A percentile compares a stretch with the other conserved stretches of the same genome.
phyloP scores from a whole-genome alignment of 257 asterid genomes.

The Agastache rugosa region DNA sequence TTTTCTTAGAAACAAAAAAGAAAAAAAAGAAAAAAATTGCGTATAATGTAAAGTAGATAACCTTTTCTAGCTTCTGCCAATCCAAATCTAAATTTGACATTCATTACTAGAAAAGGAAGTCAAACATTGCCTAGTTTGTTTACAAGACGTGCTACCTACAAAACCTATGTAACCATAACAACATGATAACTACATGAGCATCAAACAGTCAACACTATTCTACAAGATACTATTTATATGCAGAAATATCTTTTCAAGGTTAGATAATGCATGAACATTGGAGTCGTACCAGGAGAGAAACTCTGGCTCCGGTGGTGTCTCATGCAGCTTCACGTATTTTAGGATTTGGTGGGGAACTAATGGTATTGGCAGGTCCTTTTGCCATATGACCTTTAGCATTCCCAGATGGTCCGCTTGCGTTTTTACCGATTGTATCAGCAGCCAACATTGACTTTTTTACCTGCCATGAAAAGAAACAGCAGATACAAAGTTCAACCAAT shows the following conservation, averaged over 20 bases:
- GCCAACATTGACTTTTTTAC: slow-evolving; percentile 64
- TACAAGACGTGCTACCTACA: background rate
- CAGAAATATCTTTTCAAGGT: background rate
- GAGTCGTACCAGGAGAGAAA: slow-evolving; percentile 23
- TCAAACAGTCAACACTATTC: background rate
- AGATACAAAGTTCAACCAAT: background rate
- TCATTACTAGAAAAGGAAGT: background rate
- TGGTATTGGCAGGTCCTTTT: slow-evolving; percentile 57
- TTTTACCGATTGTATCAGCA: slow-evolving; percentile 55
- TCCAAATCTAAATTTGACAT: background rate
- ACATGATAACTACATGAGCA: background rate
- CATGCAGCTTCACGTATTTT: slow-evolving; percentile 68
- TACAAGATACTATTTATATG: background rate
- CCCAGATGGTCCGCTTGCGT: slow-evolving; percentile 62
- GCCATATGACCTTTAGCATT: slow-evolving; percentile 65
- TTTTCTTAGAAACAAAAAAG: too few species aligned
- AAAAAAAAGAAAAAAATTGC: background rate
- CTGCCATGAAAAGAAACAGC: slow-evolving; percentile 44
- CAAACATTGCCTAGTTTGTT: background rate
- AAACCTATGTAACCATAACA: background rate
- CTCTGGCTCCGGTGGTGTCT: slow-evolving; percentile 13
- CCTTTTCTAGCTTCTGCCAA: background rate
- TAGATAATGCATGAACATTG: background rate
- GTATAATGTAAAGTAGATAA: background rate
- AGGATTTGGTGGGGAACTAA: slow-evolving; percentile 75